A percentile compares a stretch with the other conserved stretches of the same genome.
Conservation (phyloP, 352 stramenopile genomes). For the Phytopythium vexans region DNA sequence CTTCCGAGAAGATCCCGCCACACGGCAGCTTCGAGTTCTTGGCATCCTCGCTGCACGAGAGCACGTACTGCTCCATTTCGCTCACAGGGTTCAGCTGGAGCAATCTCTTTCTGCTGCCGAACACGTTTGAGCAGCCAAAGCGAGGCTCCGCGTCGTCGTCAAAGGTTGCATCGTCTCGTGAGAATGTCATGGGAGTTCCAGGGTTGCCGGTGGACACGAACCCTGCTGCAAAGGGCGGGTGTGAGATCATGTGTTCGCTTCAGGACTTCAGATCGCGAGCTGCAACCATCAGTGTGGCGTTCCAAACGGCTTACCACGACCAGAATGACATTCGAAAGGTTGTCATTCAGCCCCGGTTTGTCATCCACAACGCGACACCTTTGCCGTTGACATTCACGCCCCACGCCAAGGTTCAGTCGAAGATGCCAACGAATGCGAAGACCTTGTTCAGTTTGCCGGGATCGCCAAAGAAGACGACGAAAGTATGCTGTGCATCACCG, state of each 20-base stretch:
- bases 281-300: constrained; percentile 61
- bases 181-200: no score
- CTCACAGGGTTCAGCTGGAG: constrained; percentile 81
- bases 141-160: no score
- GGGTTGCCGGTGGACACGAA: no score
- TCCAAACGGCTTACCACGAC: constrained; percentile 46
- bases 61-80: constrained; percentile 72
- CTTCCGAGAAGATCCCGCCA: constrained; percentile 53
- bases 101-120: constrained; percentile 61
- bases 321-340: constrained; percentile 48
- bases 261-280: constrained; percentile 55
- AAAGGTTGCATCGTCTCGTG: no score
- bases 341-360: constrained; percentile 59
- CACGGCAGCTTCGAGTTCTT: constrained; percentile 53
- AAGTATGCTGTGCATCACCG: constrained; percentile 48
- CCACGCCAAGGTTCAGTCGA: constrained; percentile 44
- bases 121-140: constrained; percentile 11
- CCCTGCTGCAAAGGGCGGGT: not conserved
- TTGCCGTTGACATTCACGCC: constrained; percentile 54
- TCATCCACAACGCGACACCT: constrained; percentile 58
- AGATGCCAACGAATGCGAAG: constrained; percentile 47
- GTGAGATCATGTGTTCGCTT: constrained; percentile 43
- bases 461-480: constrained; percentile 34
- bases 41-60: constrained; percentile 67
- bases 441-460: constrained; percentile 55